Evolutionary conservation across 768 basidiomycete species (phyloP).

Genomic region (Botryobasidium botryosum): DNA sequence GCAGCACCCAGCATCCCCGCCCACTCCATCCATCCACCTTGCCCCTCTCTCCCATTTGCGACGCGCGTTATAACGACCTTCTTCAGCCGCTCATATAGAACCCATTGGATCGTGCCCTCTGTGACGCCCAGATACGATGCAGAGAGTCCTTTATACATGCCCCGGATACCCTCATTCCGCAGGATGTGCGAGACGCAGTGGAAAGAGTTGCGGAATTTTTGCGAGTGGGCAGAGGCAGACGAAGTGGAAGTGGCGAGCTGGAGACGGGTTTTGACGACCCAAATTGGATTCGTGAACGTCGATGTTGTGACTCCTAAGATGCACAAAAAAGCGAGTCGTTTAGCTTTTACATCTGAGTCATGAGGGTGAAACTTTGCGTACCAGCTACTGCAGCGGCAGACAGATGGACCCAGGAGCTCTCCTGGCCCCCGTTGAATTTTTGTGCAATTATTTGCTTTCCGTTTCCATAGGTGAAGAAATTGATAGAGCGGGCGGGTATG

Average conservation of each 20-base stretch:
- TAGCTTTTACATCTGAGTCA: too few species aligned
- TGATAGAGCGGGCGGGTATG: conserved; percentile 89
- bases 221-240: too few species aligned
- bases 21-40: conserved; percentile 47
- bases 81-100: conserved; percentile 86
- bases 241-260: conserved; percentile 52
- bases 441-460: conserved; percentile 84
- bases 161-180: conserved; percentile 62
- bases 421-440: conserved; percentile 56
- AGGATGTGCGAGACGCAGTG: conserved; percentile 54
- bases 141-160: conserved; percentile 89
- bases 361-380: conserved; percentile 2
- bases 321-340: too few species aligned
- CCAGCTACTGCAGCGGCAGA: conserved; percentile 62
- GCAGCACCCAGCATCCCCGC: conserved; percentile 74
- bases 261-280: conserved; percentile 96
- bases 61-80: too few species aligned
- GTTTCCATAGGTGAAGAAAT: conserved; percentile 96
- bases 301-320: conserved; percentile 57
- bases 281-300: conserved; percentile 91
- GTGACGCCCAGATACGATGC: conserved; percentile 93
- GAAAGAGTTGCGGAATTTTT: conserved; percentile 7
- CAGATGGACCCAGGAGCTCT: conserved; percentile 78
- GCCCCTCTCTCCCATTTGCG: too few species aligned
- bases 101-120: conserved; percentile 95